A percentile compares a stretch with the other conserved stretches of the same genome.
Evolutionary conservation across 495 filamentous ascomycete genomes (phyloP).

Genomic region (Chaetomium fimeti): DNA sequence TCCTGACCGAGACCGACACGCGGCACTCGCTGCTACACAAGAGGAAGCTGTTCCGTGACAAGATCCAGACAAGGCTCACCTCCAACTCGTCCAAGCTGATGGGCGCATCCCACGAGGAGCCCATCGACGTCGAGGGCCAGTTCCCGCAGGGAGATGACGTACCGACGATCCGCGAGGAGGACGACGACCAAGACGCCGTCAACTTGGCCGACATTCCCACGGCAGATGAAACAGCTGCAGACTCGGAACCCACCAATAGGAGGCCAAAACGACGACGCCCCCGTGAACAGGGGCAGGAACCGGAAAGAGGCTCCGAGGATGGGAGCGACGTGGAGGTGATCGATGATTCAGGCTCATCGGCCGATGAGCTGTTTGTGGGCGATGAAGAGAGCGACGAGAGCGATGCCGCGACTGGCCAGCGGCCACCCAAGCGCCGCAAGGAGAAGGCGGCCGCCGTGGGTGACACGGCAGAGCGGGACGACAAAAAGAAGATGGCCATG

Average conservation of each 20-base stretch:
- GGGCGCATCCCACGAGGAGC: constrained; percentile 51
- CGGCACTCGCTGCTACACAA: constrained; percentile 85
- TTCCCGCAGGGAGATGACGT: constrained; percentile 41
- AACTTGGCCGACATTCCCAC: constrained; percentile 48
- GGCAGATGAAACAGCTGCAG: constrained; percentile 36
- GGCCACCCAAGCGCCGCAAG: constrained; percentile 50
- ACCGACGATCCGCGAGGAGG: constrained; percentile 39
- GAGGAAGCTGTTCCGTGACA: constrained; percentile 67
- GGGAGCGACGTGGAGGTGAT: constrained; percentile 28
- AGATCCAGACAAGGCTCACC: constrained; percentile 50
- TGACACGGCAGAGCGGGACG: constrained; percentile 53
- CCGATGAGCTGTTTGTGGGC: constrained; percentile 40
- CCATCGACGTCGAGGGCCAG: constrained; percentile 49
- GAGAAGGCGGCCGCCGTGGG: constrained; percentile 31
- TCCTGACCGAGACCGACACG: constrained; percentile 83
- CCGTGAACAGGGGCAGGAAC: constrained; percentile 25
- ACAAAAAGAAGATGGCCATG: constrained; percentile 85
- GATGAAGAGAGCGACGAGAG: constrained; percentile 26
- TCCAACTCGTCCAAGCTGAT: constrained; percentile 60
- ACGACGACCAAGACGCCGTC: constrained; percentile 39
- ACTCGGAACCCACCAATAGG: constrained; percentile 34
- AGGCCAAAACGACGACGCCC: constrained; percentile 33
- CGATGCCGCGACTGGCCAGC: constrained; percentile 28
- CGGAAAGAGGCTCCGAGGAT: constrained; percentile 30
- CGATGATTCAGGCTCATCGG: constrained; percentile 26